Percentiles rank a stretch among this genome's conserved stretches.
Conservation (phyloP, 805 yeast genomes). For the Candida broadrunensis region DNA sequence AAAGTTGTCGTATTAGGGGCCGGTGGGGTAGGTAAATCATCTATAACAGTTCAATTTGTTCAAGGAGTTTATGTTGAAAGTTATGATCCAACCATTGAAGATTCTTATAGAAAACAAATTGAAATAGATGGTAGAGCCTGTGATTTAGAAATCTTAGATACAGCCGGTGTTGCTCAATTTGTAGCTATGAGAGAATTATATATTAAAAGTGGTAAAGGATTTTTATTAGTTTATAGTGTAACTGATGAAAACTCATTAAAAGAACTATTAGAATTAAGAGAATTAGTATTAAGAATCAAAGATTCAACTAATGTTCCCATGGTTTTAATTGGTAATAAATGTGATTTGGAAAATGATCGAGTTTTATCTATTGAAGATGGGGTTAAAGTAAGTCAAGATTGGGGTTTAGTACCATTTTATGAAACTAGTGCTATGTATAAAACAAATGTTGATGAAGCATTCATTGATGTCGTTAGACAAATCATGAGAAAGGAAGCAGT, state of each 20-base stretch:
- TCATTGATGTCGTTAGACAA: constrained; percentile 83
- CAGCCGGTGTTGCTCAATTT: constrained; percentile 79
- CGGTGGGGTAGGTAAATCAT: constrained; percentile 96
- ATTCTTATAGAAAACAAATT: constrained; percentile 85
- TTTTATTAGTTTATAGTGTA: constrained; percentile 55
- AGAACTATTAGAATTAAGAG: constrained; percentile 75
- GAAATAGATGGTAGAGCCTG: constrained; percentile 86
- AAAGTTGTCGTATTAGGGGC: constrained; percentile 92
- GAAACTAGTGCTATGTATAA: constrained; percentile 91
- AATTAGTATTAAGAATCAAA: constrained; percentile 81
- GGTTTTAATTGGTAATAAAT: constrained; percentile 89
- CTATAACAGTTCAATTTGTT: constrained; percentile 87
- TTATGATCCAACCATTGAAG: constrained; percentile 97
- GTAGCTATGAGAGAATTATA: constrained; percentile 92
- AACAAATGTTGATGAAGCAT: constrained; percentile 88
- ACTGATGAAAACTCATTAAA: constrained; percentile 64
- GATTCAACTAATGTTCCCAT: constrained; percentile 77
- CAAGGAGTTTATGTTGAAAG: constrained; percentile 87
- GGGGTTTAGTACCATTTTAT: constrained; percentile 90
- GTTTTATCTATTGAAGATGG: constrained; percentile 81
- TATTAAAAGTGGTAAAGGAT: constrained; percentile 83
- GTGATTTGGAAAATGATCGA: constrained; percentile 75
- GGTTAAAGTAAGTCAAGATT: constrained; percentile 71
- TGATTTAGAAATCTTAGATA: constrained; percentile 67
- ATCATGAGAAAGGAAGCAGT: constrained; percentile 73